Percentiles rank a stretch among this genome's conserved stretches.
Conservation (phyloP, 805 yeast genomes). For the Yarrowia osloensis region DNA sequence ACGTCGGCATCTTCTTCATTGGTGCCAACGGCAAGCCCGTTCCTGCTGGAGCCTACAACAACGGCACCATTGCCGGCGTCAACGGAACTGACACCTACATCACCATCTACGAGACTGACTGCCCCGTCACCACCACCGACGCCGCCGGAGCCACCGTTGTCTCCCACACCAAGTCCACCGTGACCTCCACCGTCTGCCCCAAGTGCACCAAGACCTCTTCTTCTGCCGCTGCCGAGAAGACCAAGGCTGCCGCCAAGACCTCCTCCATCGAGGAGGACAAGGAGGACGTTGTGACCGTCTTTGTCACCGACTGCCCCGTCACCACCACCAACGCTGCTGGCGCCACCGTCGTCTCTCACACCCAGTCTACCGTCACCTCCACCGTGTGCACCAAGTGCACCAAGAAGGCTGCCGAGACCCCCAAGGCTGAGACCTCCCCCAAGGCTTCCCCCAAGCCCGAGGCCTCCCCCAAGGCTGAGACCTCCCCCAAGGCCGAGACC, state of each 20-base stretch:
- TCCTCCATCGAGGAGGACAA: background rate
- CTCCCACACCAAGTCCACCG: background rate
- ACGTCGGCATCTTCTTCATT: background rate
- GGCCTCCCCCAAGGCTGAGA: background rate
- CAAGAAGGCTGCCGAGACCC: background rate
- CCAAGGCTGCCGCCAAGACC: background rate
- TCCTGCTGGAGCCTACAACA: background rate
- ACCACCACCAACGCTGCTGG: background rate
- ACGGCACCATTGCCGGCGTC: background rate
- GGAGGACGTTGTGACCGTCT: background rate
- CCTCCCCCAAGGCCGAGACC: background rate
- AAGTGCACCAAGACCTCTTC: slow-evolving; percentile 11
- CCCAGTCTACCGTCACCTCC: slow-evolving; percentile 3
- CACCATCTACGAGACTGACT: slow-evolving; percentile 3
- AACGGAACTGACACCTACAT: background rate
- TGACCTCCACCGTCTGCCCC: slow-evolving; percentile 12
- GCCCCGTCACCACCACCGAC: slow-evolving; percentile 4
- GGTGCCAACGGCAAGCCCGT: background rate
- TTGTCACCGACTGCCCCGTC: background rate
- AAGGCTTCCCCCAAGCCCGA: background rate
- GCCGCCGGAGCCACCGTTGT: background rate
- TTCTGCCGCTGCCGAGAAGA: background rate
- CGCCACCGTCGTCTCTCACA: background rate
- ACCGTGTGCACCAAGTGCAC: background rate
- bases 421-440: background rate